Evolutionary conservation across 164 flowering plant species (phyloP).

Genomic region (Euptelea pleiosperma): DNA sequence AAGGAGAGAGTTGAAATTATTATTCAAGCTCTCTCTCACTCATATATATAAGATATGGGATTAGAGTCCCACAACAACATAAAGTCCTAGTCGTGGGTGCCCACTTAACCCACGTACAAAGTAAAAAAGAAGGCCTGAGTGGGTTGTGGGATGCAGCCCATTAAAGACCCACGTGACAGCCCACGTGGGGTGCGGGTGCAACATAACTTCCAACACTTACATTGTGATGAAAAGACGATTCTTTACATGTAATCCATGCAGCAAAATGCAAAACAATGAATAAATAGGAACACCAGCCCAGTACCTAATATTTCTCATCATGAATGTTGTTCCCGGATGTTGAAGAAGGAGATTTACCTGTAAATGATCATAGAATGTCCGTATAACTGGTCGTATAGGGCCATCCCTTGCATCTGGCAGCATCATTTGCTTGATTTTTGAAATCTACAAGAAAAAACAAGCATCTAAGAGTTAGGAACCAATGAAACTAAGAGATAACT

Average conservation of each 20-base stretch:
- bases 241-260: background rate
- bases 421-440: conserved; percentile 88
- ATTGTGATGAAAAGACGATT: background rate
- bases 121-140: no score
- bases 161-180: no score
- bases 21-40: no score
- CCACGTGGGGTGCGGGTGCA: no score
- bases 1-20: no score
- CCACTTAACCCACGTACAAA: no score
- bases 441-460: conserved; percentile 34
- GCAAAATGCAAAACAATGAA: background rate
- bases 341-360: conserved; percentile 40
- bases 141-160: no score
- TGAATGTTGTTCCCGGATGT: background rate
- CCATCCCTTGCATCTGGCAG: conserved; percentile 71
- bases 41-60: no score
- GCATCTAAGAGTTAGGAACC: conserved; percentile 3
- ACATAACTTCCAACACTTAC: no score
- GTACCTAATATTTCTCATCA: background rate
- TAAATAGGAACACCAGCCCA: background rate
- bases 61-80: no score
- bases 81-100: no score
- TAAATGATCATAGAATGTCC: conserved; percentile 80
- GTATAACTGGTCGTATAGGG: conserved; percentile 67
- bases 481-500: background rate